Base-by-base conservation (phyloP, 2,329 filamentous ascomycete species). In the Fusarium haematococcum region DNA sequence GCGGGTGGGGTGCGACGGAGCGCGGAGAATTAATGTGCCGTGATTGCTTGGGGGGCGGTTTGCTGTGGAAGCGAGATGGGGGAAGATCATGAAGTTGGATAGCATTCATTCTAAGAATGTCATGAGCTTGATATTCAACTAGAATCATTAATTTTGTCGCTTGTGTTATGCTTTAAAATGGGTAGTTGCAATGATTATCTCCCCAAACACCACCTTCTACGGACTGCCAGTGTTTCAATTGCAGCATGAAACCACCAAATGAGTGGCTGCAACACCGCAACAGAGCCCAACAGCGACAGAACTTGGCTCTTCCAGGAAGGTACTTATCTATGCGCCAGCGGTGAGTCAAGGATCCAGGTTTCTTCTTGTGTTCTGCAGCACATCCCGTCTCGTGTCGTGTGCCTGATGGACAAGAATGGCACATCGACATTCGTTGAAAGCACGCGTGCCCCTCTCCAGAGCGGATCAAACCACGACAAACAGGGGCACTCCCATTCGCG, bases 1-100 rank as follows among this genome's bases (percentile, higher is more conserved):
- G 43, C 32, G 32, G 67, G 71, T 70, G 63, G 67, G 41, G 50
- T 2, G 33, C 27, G n/a, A 18, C 63, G 72, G 63, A 18, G 32
- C 73, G 80, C 74, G 81, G 81, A 81, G 75, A 37, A 82, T 80
- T 32, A 32, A 79, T 79, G 10, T 25, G 64, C 78, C 79, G 63
- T 66, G 25, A 20, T 45, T 33, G 56, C 20, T 9, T 66, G 43
- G n/a, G 11, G 58, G 18, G 11, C 18, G 14, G 20, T 50, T 50
- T 18, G 23, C 23, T 50, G 9, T 5, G 45, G 23, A 52, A 52
- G 48, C 48, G 25, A 52, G 10, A 52, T 54, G 25, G 27, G 27
- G 5, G 48, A n/a, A 52, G 25, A 32, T 54, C 48, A 54, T 32
- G 48, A 32, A 32, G 48, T 54, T 54, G 48, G 4, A 54, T 8